Evolutionary conservation across 169 alveolate species (phyloP).

Genomic region (Babesia ovis): DNA sequence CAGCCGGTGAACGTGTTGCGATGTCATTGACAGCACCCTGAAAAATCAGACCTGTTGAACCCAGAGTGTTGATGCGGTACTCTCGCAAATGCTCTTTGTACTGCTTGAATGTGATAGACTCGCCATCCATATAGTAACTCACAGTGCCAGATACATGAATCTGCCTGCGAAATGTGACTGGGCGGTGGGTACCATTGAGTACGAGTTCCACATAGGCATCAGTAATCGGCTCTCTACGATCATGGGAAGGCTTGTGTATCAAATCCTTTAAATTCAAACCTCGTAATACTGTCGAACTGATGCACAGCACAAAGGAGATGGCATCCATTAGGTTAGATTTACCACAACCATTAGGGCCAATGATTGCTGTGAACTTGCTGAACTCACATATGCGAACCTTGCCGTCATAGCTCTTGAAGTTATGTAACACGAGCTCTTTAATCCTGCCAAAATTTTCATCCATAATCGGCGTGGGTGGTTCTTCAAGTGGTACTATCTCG

Average conservation of each 20-base stretch:
- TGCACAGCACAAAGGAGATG: slow-evolving; percentile 85
- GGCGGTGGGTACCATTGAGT: slow-evolving; percentile 73
- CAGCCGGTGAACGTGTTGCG: slow-evolving; percentile 84
- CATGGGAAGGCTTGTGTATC: slow-evolving; percentile 76
- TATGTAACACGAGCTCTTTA: slow-evolving; percentile 59
- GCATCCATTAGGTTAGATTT: slow-evolving; percentile 87
- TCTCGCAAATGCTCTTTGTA: slow-evolving; percentile 60
- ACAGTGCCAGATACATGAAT: slow-evolving; percentile 78
- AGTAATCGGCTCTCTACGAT: slow-evolving; percentile 33
- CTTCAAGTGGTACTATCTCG: slow-evolving; percentile 9
- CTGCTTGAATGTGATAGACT: slow-evolving; percentile 56
- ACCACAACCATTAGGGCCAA: slow-evolving; percentile 94
- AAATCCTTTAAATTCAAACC: slow-evolving; percentile 86
- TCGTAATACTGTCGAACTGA: slow-evolving; percentile 81
- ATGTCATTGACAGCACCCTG: slow-evolving; percentile 90
- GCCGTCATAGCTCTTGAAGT: slow-evolving; percentile 91
- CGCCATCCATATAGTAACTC: slow-evolving; percentile 79
- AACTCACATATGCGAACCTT: slow-evolving; percentile 87
- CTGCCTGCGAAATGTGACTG: slow-evolving; percentile 80
- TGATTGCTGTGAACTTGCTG: slow-evolving; percentile 86
- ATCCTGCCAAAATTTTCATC: slow-evolving; percentile 38
- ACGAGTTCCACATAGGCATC: slow-evolving; percentile 78
- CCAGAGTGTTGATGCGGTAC: slow-evolving; percentile 71
- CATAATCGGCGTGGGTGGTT: background rate
- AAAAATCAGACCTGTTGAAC: slow-evolving; percentile 81